A percentile compares a stretch with the other conserved stretches of the same genome.
Conservation (phyloP, 257 asterid genomes). For the Scutellaria galericulata region DNA sequence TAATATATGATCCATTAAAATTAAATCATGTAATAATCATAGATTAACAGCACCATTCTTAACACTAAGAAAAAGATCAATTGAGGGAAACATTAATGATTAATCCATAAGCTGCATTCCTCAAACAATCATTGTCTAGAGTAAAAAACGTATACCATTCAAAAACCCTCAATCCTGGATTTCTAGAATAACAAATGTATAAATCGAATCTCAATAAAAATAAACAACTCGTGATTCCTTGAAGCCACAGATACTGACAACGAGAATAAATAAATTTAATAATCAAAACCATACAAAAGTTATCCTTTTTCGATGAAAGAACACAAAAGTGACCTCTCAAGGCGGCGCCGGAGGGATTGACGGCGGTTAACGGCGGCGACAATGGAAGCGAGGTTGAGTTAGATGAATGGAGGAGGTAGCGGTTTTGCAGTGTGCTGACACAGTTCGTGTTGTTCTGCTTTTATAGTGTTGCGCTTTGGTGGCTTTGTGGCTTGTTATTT, state of each 20-base stretch:
- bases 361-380: conserved; percentile 4
- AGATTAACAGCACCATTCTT: background rate
- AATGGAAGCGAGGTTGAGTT: background rate
- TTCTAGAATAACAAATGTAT: background rate
- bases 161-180: background rate
- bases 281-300: background rate
- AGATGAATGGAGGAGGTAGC: conserved; percentile 1
- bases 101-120: conserved; percentile 27
- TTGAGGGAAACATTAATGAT: background rate
- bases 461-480: conserved; percentile 18
- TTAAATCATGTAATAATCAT: conserved; percentile 10
- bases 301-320: background rate
- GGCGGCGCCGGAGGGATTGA: conserved; percentile 15
- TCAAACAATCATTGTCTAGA: conserved; percentile 8
- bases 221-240: background rate
- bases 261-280: background rate
- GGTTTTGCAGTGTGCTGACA: background rate
- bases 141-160: background rate
- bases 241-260: background rate
- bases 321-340: conserved; percentile 22
- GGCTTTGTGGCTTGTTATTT: background rate
- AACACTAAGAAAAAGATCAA: background rate
- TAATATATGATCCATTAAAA: conserved; percentile 16
- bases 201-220: conserved; percentile 1
- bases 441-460: conserved; percentile 11